Evolutionary conservation across 768 basidiomycete species (phyloP), one percentile per base, ranked within the genome.

Genomic region (Boletus pseudo-olivaceus): DNA sequence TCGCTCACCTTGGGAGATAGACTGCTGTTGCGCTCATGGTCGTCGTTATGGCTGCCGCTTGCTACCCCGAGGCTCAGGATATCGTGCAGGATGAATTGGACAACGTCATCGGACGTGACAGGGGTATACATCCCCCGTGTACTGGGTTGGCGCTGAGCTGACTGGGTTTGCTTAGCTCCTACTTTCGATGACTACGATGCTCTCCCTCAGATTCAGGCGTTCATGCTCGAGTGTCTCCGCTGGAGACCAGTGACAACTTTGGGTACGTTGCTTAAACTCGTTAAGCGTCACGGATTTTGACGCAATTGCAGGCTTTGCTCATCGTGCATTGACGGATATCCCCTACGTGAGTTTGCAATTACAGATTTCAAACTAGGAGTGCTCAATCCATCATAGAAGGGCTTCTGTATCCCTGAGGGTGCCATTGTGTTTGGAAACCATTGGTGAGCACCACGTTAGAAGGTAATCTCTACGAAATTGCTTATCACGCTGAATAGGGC

Each of bases 311-410:
- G 85, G 85, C 1, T 84, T 87, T 57, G 75, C 83, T 4, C 87
- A 90, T 58, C 78, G 79, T 42, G 80, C 86, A 1, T 82, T 80
- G 2, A 79, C 78, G 51, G 85, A 88, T 47, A 79, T 90, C 30
- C 64, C 80, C 26, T 88, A 83, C 76, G 84, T 83, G 51, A 57
- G 68, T 68, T 44, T 38, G n/a, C 14, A 6, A 3, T 8, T 19
- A 8, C 7, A 32, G 7, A 11, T 29, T 41, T 20, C 29, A 30
- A 15, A 12, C 15, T 12, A 5, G 37, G 38, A 23, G 4, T 57
- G 6, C 52, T 62, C 7, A 65, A 17, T 20, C 49, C 34, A 14
- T 60, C 19, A 6, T 52, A 82, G 64, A 66, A 69, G 17, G 63
- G 53, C 30, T 66, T 67, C 29, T 67, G 73, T 51, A 74, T 75